Evolutionary conservation across 2,329 filamentous ascomycete genomes (phyloP), one percentile per base, ranked within the genome.

Genomic region (Xylariaceae sp.): DNA sequence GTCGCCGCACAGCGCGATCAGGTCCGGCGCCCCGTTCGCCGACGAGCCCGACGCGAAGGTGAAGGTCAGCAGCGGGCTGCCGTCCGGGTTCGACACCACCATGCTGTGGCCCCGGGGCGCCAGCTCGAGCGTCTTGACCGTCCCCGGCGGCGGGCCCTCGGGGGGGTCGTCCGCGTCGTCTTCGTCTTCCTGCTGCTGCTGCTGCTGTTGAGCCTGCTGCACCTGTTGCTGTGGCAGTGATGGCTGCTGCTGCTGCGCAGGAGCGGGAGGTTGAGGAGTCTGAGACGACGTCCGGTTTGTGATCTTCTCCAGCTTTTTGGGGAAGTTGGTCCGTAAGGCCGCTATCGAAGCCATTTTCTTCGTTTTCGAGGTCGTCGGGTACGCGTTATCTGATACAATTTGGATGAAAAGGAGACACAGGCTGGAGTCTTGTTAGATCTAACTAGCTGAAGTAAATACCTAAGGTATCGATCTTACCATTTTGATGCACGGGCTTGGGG

Each of bases 1-100:
- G 18, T 38, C 25, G 19, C 39, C 36, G 21, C 39, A 36, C 27
- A 39, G 31, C 6, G 30, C 36, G 30, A 42, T 33, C 7, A 42
- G 29, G 17, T 42, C 26, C 18, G 37, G 39, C 12, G 33, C 33
- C 14, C 25, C 32, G 17, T 39, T 29, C 28, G 32, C 28, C 12
- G 32, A 21, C 13, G 39, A 35, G 31, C 16, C 17, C 3, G 39
- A 34, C 5, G 33, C 29, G 14, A 35, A 42, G 3, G 39, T 42
- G 14, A 42, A 37, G 37, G 37, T 42, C 3, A 42, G 27, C 7
- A 42, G 29, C 3, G 39, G 30, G 4, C 13, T 12, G 14, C 37
- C 33, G 18, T 25, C 8, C 11, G 15, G 21, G 5, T 21, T 29
- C 2, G 22, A 15, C 12, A 33, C 38, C 8, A 39, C 37, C 39